These are phyloP conservation scores for Glarea lozoyensis DNA, from an alignment of 495 filamentous ascomycete species.

Conservation along the genomic window DNA sequence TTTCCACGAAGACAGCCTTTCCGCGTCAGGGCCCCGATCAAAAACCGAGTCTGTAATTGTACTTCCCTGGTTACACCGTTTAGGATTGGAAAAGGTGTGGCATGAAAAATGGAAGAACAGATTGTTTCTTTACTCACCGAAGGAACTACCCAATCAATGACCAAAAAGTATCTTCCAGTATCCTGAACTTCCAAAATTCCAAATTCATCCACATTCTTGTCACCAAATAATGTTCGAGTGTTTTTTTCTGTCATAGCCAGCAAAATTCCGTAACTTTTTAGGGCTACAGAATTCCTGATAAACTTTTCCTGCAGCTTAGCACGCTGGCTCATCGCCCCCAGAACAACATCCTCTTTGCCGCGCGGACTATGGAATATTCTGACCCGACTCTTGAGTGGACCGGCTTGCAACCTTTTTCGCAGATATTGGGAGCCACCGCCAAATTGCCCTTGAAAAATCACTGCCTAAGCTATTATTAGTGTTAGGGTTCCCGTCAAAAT, in stretches of 20 bases:
- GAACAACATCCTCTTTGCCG: slow-evolving; percentile 7
- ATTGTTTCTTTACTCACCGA: slow-evolving; percentile 8
- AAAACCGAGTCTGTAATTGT: not conserved
- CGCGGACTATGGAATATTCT: slow-evolving; percentile 6
- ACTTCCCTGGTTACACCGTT: not conserved
- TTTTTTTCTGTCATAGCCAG: not conserved
- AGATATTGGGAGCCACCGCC: slow-evolving; percentile 7
- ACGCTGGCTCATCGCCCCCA: slow-evolving; percentile 5
- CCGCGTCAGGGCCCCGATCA: not conserved
- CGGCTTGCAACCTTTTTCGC: slow-evolving; percentile 1
- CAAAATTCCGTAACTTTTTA: slow-evolving; percentile 8
- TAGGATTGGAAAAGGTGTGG: not conserved
- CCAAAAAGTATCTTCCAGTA: not conserved
- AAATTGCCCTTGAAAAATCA: slow-evolving; percentile 8
- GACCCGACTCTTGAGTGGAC: not conserved
- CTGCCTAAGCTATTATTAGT: slow-evolving; percentile 4
- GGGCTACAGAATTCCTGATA: slow-evolving; percentile 1
- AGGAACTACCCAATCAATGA: slow-evolving; percentile 8
- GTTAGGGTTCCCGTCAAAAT: not conserved
- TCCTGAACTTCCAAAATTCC: not conserved
- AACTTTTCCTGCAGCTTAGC: slow-evolving; percentile 5
- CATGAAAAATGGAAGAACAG: not conserved
- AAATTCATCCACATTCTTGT: not conserved
- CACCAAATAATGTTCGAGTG: slow-evolving; percentile 1
- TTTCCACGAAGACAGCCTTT: slow-evolving; percentile 3